Evolutionary conservation across 306 rosid species (phyloP), one percentile per base, ranked within the genome.

Genomic region (Dryas alaskensis): DNA sequence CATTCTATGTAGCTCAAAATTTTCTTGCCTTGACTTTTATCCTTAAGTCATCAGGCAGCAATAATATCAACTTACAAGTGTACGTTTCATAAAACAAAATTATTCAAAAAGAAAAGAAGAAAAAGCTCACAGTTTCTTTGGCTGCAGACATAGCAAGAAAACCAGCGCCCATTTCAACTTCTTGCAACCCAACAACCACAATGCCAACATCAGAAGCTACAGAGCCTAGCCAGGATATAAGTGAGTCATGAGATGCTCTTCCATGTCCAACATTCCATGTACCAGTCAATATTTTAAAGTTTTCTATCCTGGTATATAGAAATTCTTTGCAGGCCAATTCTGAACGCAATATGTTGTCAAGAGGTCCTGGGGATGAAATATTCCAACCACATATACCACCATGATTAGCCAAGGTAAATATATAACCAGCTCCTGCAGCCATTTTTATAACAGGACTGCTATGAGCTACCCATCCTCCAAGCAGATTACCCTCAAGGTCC

Each of bases 121-220:
- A 61, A 45, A 42, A 65, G 83, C 95, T 88, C 75, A 94, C 98
- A 75, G 98, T 91, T 81, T 94, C 98, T 87, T 86, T 91, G 80
- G 98, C 98, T 69, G 96, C 98, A 78, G 98, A 91, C 92, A 91
- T 84, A 63, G 98, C 98, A 25, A 94, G 97, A 82, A 94, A 92
- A 55, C 96, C 98, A 84, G 98, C 98, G 6, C 98, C 98, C 98
- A 91, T 94, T 83, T 94, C 98, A 88, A 94, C 95, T 81, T 94
- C 98, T 86, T 94, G 98, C 95, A 94, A 77, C 84, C 98, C 98
- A 78, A 91, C 92, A 73, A 94, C 95, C 67, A 94, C 91, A 67
- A 94, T 84, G 71, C 90, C 89, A 73, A 81, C 95, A 84, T 87
- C 90, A 79, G 89, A 83, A 69, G 87, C 87, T 73, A 79, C 96